Evolutionary conservation across 23 red algal species (phyloP).

Genomic region (Gracilariopsis chorda): DNA sequence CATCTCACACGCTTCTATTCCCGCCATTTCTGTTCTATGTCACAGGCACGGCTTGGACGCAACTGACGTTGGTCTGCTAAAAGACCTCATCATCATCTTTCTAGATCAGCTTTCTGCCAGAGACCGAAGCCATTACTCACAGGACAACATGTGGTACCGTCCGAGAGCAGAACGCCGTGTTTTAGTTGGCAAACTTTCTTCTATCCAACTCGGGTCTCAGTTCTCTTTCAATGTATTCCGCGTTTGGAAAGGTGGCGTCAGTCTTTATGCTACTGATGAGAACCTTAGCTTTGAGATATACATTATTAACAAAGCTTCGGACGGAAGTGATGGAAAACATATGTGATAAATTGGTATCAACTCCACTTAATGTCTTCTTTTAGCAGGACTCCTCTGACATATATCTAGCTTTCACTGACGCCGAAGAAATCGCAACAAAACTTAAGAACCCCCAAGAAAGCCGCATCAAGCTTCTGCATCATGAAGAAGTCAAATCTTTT

Average conservation of each 20-base stretch:
- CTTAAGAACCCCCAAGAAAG: neutral
- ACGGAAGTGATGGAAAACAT: neutral
- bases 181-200: slow-evolving; percentile 3
- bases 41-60: neutral
- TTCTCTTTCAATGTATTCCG: neutral
- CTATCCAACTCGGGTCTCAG: slow-evolving; percentile 13
- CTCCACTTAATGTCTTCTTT: neutral
- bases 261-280: slow-evolving; percentile 43
- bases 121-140: no score
- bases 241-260: slow-evolving; percentile 21
- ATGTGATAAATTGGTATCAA: neutral
- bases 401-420: neutral
- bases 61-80: neutral
- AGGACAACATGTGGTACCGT: no score
- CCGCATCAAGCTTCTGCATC: neutral
- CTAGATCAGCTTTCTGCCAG: neutral
- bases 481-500: neutral
- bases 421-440: neutral
- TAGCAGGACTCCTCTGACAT: neutral
- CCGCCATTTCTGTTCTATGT: neutral
- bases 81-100: neutral
- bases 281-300: neutral
- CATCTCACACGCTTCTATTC: neutral
- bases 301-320: neutral
- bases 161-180: neutral